Evolutionary conservation across 1,284 basidiomycete genomes (phyloP).

Genomic region (Fomitopsis pinicola): DNA sequence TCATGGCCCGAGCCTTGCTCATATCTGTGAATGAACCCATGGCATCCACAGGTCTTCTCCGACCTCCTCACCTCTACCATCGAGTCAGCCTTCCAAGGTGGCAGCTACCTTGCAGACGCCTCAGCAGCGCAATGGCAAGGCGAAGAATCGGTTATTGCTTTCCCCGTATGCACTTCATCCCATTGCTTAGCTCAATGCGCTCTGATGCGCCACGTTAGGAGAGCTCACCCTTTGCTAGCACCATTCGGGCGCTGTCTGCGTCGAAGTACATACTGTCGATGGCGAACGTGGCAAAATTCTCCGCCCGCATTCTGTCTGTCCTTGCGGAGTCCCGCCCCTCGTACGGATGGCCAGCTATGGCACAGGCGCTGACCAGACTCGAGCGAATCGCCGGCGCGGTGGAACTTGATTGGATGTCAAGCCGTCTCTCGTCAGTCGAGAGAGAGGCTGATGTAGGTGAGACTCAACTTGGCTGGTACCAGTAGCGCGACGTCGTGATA

Average conservation of each 20-base stretch:
- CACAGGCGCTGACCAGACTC: conserved; percentile 38
- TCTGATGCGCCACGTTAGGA: conserved; percentile 9
- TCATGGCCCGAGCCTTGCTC: background rate
- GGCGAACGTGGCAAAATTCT: conserved; percentile 48
- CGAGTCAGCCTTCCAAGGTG: conserved; percentile 46
- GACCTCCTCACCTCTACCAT: conserved; percentile 46
- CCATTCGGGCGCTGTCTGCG: conserved; percentile 33
- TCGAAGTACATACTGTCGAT: conserved; percentile 47
- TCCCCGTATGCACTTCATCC: background rate
- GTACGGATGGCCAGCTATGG: conserved; percentile 41
- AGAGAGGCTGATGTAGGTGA: conserved; percentile 36
- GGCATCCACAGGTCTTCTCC: conserved; percentile 25
- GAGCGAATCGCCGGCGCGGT: conserved; percentile 35
- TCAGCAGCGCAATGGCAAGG: background rate
- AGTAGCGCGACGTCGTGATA: background rate
- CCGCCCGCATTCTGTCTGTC: conserved; percentile 41
- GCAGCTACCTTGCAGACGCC: conserved; percentile 35
- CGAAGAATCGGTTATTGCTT: background rate
- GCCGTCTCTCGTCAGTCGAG: conserved; percentile 34
- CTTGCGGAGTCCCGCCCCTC: conserved; percentile 42
- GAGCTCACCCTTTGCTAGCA: conserved; percentile 27
- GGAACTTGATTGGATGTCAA: conserved; percentile 50
- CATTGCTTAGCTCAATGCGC: background rate
- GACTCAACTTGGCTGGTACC: conserved; percentile 2
- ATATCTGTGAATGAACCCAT: background rate